Evolutionary conservation across 306 rosid species (phyloP), one percentile per base, ranked within the genome.

Genomic region (Purshia tridentata): DNA sequence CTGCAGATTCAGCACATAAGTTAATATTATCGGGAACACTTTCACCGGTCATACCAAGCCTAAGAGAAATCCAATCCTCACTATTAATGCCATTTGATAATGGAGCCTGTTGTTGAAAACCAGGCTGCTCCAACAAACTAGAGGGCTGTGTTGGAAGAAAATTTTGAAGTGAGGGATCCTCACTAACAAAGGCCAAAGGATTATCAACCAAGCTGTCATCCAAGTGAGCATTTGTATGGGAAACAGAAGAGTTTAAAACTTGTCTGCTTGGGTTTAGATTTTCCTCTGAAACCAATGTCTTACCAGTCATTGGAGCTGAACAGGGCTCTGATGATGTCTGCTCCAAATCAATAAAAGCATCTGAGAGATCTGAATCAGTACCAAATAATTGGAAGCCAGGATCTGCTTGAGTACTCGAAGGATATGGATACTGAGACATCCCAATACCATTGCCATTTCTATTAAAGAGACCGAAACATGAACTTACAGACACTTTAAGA

Each of bases 291-390:
- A 29, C 67, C 56, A 72, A 45, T 1, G 70, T 73, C 44, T 51
- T 19, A 49, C 67, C 55, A 22, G 19, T 71, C 11, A 18, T 42
- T 44, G 75, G 46, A 58, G 41, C 75, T 13, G 67, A 13, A 22
- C 5, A 11, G 8, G 35, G 35, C 35, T 29, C 50, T 54, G 41
- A 40, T 44, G 66, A 44, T 44, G 66, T 46, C 64, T 71, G 64
- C 65, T 71, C 75, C 55, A 71, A 71, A 46, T 73, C 77, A 62
- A 73, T 73, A 65, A 62, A 73, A 73, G 62, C 69, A 73, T 52
- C 61, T 3, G 77, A 50, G 20, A 50, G 4, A 22, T 40, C 75
- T 44, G 75, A 71, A 44, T 71, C 75, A 14, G 75, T 62, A 49
- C 63, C 62, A 63, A 73, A 73, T 18, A 62, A 64, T 5, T 60